A percentile compares a stretch with the other conserved stretches of the same genome.
phyloP scores from a whole-genome alignment of 2,329 filamentous ascomycete genomes.

The Trichoderma gracile region DNA sequence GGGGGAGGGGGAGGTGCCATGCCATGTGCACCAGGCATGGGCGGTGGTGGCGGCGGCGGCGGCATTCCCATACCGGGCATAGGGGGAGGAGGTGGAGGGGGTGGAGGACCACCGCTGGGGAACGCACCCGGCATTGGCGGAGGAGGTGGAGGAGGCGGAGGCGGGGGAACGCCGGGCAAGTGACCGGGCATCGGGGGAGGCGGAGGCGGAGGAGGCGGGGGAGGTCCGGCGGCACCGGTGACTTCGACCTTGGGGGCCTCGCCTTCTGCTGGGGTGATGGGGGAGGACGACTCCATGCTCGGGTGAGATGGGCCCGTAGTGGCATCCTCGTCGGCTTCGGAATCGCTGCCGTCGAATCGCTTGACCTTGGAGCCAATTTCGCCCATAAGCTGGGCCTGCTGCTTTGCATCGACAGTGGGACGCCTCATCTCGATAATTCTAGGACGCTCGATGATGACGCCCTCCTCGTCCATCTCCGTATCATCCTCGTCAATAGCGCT shows the following conservation, averaged over 20 bases:
- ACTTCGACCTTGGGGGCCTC: constrained; percentile 63
- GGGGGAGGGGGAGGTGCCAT: constrained; percentile 51
- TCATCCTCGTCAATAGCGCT: constrained; percentile 52
- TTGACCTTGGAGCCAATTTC: constrained; percentile 77
- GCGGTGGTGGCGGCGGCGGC: constrained; percentile 40
- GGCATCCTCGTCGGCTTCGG: constrained; percentile 64
- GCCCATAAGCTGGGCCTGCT: constrained; percentile 63
- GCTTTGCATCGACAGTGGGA: constrained; percentile 65
- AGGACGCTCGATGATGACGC: constrained; percentile 73
- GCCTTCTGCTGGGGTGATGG: constrained; percentile 63
- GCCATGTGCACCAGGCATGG: constrained; percentile 46
- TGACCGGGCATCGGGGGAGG: constrained; percentile 42
- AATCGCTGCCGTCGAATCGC: constrained; percentile 71
- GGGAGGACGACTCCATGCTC: constrained; percentile 70
- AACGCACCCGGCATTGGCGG: constrained; percentile 44
- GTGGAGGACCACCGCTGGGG: constrained; percentile 42
- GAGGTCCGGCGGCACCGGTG: constrained; percentile 45
- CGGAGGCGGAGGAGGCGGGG: constrained; percentile 35
- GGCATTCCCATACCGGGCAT: constrained; percentile 42
- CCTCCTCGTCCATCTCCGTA: constrained; percentile 54
- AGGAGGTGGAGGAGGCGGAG: constrained; percentile 42
- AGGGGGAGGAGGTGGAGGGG: constrained; percentile 46
- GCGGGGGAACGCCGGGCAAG: constrained; percentile 35
- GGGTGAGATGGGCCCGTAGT: constrained; percentile 76
- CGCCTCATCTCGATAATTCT: constrained; percentile 76